Evolutionary conservation across 352 stramenopile species (phyloP).

Genomic region (Globisporangium sylvaticum): DNA sequence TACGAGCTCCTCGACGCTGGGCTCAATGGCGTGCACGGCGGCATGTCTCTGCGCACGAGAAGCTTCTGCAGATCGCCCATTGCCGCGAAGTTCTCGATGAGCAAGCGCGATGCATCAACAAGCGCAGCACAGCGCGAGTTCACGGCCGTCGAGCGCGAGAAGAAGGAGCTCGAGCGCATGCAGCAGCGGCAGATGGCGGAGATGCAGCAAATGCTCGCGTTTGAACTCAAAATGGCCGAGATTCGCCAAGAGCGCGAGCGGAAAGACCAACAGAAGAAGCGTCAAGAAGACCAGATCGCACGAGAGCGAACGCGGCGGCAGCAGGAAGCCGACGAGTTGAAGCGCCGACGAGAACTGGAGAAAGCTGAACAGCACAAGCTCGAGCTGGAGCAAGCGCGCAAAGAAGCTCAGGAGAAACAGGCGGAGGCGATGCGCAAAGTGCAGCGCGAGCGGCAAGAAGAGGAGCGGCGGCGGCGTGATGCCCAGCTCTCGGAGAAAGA

Average conservation of each 20-base stretch:
- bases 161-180: constrained; percentile 66
- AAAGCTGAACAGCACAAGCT: constrained; percentile 42
- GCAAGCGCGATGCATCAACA: constrained; percentile 12
- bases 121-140: constrained; percentile 29
- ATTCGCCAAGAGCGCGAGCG: constrained; percentile 46
- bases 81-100: constrained; percentile 27
- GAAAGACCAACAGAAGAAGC: constrained; percentile 45
- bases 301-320: constrained; percentile 41
- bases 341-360: constrained; percentile 47
- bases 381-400: constrained; percentile 39
- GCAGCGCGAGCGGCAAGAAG: constrained; percentile 48
- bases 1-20: constrained; percentile 58
- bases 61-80: constrained; percentile 54
- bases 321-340: constrained; percentile 48
- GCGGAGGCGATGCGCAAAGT: constrained; percentile 38
- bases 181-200: constrained; percentile 57
- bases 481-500: constrained; percentile 49
- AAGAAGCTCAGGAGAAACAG: constrained; percentile 40
- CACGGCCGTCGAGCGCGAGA: constrained; percentile 62
- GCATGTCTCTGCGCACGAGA: constrained; percentile 50
- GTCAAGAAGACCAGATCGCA: constrained; percentile 35
- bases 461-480: constrained; percentile 40
- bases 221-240: constrained; percentile 62
- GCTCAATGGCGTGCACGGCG: constrained; percentile 32
- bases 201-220: constrained; percentile 68